Evolutionary conservation across 768 basidiomycete genomes (phyloP).

Genomic region (Fistulinella prunicolor): DNA sequence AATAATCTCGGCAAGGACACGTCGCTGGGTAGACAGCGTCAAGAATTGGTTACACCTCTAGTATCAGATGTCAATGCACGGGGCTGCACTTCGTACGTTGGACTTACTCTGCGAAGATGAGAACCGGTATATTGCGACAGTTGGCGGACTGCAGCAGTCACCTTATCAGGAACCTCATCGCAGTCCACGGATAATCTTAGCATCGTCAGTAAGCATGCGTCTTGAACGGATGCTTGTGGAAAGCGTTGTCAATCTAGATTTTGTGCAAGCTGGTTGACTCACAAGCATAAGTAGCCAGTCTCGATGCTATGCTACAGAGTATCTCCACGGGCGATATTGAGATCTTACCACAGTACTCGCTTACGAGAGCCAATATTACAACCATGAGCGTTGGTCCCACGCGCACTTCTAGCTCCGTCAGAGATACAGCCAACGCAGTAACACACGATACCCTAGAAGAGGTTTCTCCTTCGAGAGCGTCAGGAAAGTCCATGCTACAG

Average conservation of each 20-base stretch:
- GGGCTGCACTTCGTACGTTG: background rate
- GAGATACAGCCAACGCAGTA: slow-evolving; percentile 43
- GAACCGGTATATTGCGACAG: slow-evolving; percentile 45
- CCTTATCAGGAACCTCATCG: slow-evolving; percentile 48
- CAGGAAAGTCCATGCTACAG: slow-evolving; percentile 6
- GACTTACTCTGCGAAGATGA: slow-evolving; percentile 56
- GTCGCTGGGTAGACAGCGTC: slow-evolving; percentile 43
- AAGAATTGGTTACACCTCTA: slow-evolving; percentile 75
- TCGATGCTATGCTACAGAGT: slow-evolving; percentile 43
- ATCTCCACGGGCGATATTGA: slow-evolving; percentile 49
- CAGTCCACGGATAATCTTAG: slow-evolving; percentile 61
- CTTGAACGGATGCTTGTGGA: slow-evolving; percentile 62
- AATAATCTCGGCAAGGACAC: slow-evolving; percentile 46
- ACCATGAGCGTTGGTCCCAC: slow-evolving; percentile 62
- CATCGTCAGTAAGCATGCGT: slow-evolving; percentile 71
- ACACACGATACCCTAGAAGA: slow-evolving; percentile 44
- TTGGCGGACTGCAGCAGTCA: slow-evolving; percentile 40
- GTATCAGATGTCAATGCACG: slow-evolving; percentile 6
- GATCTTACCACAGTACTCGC: slow-evolving; percentile 53
- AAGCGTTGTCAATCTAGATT: background rate
- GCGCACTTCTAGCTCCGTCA: slow-evolving; percentile 37
- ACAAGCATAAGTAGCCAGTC: slow-evolving; percentile 45
- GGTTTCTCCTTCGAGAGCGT: slow-evolving; percentile 34
- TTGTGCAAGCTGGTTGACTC: slow-evolving; percentile 27
- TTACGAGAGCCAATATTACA: slow-evolving; percentile 65